Percentiles rank a stretch among this genome's conserved stretches.
Evolutionary conservation across 495 filamentous ascomycete genomes (phyloP).

Genomic region (Tuber microsphaerosporum): DNA sequence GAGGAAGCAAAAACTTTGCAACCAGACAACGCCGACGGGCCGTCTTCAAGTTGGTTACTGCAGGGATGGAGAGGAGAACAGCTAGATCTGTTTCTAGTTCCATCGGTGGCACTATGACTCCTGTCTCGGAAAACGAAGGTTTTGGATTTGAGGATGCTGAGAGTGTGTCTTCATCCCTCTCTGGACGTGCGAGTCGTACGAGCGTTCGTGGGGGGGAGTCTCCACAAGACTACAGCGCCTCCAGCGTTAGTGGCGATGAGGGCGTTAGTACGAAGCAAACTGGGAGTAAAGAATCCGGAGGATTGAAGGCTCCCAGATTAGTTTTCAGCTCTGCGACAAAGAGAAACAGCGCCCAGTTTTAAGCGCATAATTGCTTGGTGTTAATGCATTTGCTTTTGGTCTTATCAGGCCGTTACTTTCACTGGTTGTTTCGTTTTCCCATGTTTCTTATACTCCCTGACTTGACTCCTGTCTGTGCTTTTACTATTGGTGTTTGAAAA

Average conservation of each 20-base stretch:
- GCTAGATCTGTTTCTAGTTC: conserved; percentile 54
- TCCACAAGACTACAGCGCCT: conserved; percentile 55
- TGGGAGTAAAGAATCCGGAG: conserved; percentile 47
- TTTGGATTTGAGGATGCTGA: conserved; percentile 77
- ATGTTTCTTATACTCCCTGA: conserved; percentile 22
- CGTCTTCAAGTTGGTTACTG: conserved; percentile 81
- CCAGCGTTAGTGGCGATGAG: conserved; percentile 58
- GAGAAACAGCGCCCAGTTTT: conserved; percentile 68
- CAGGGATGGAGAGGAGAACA: conserved; percentile 75
- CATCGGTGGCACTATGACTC: conserved; percentile 73
- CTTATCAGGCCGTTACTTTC: conserved; percentile 20
- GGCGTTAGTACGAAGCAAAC: conserved; percentile 49
- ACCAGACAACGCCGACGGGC: conserved; percentile 88
- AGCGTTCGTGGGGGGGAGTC: conserved; percentile 70
- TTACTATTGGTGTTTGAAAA: conserved; percentile 24
- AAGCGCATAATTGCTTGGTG: conserved; percentile 18
- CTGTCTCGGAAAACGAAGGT: conserved; percentile 73
- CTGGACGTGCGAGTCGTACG: conserved; percentile 69
- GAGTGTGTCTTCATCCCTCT: conserved; percentile 72
- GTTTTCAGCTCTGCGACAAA: conserved; percentile 85
- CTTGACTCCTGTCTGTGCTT: conserved; percentile 15
- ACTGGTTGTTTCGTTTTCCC: conserved; percentile 22
- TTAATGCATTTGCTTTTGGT: conserved; percentile 6
- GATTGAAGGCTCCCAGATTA: conserved; percentile 73
- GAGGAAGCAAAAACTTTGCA: conserved; percentile 97